Conservation (phyloP, 352 stramenopile genomes). For the Pythium pyrilobum region DNA sequence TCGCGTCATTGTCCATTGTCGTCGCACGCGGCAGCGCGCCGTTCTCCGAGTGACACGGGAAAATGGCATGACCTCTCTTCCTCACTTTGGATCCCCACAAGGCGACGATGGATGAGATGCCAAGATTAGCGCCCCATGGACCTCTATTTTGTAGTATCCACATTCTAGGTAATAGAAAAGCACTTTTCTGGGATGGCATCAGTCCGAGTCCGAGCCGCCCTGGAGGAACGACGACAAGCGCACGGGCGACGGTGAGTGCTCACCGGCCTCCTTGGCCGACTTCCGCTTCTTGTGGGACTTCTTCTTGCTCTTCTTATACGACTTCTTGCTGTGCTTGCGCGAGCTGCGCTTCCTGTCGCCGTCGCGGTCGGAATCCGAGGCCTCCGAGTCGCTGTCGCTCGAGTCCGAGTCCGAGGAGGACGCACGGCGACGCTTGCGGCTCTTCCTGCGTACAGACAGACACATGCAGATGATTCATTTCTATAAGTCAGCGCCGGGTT, state of each 20-base stretch:
- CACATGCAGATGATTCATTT: slow-evolving; percentile 13
- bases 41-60: too few species aligned
- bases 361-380: slow-evolving; percentile 16
- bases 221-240: slow-evolving; percentile 92
- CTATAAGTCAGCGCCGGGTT: too few species aligned
- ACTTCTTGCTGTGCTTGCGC: slow-evolving; percentile 35
- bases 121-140: background rate
- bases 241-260: slow-evolving; percentile 54
- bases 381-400: slow-evolving; percentile 21
- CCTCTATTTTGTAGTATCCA: background rate
- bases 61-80: too few species aligned
- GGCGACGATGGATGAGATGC: background rate
- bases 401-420: slow-evolving; percentile 41
- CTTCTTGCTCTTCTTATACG: slow-evolving; percentile 13
- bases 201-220: slow-evolving; percentile 42
- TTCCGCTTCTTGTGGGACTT: slow-evolving; percentile 40
- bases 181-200: background rate
- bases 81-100: background rate
- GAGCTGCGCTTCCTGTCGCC: slow-evolving; percentile 8
- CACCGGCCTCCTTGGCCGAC: slow-evolving; percentile 9
- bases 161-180: too few species aligned
- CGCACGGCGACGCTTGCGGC: slow-evolving; percentile 52
- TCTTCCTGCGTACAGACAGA: slow-evolving; percentile 17
- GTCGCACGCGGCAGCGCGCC: too few species aligned
- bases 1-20: background rate